These are phyloP conservation scores for Selaginella tamariscina DNA, from an alignment of 75 land plant species.

Conservation along the genomic window DNA sequence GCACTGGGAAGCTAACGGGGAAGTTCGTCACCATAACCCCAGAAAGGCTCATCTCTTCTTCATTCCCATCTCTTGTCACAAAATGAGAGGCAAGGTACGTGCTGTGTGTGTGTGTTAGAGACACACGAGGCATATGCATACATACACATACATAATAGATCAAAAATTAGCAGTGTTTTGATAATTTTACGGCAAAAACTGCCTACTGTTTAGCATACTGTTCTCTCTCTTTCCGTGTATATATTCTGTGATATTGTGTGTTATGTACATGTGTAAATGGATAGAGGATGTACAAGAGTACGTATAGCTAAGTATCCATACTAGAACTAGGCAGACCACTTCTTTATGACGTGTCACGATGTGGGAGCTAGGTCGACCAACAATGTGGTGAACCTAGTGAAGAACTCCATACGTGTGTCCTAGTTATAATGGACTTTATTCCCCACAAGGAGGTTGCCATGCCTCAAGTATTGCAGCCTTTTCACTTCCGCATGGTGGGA, in stretches of 20 bases:
- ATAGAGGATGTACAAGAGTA: slow-evolving; percentile 8
- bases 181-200: too few species aligned
- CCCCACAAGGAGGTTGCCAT: slow-evolving; percentile 93
- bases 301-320: slow-evolving; percentile 6
- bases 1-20: slow-evolving; percentile 57
- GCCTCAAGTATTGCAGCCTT: slow-evolving; percentile 39
- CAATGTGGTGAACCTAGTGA: slow-evolving; percentile 55
- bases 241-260: too few species aligned
- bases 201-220: too few species aligned
- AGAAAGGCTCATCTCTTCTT: slow-evolving; percentile 69
- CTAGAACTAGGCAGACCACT: slow-evolving; percentile 11
- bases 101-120: too few species aligned
- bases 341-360: slow-evolving; percentile 52
- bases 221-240: too few species aligned
- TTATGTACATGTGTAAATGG: too few species aligned
- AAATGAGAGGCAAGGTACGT: slow-evolving; percentile 87
- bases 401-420: slow-evolving; percentile 77
- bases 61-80: slow-evolving; percentile 81
- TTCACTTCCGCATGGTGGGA: slow-evolving; percentile 2
- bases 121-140: too few species aligned
- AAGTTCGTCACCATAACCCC: slow-evolving; percentile 47
- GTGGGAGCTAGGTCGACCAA: slow-evolving; percentile 87
- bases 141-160: too few species aligned
- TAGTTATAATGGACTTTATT: slow-evolving; percentile 74
- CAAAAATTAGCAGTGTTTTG: too few species aligned